A percentile compares a stretch with the other conserved stretches of the same genome.
Evolutionary conservation across 2,329 filamentous ascomycete genomes (phyloP).

Genomic region (Macroventuria anomochaeta): DNA sequence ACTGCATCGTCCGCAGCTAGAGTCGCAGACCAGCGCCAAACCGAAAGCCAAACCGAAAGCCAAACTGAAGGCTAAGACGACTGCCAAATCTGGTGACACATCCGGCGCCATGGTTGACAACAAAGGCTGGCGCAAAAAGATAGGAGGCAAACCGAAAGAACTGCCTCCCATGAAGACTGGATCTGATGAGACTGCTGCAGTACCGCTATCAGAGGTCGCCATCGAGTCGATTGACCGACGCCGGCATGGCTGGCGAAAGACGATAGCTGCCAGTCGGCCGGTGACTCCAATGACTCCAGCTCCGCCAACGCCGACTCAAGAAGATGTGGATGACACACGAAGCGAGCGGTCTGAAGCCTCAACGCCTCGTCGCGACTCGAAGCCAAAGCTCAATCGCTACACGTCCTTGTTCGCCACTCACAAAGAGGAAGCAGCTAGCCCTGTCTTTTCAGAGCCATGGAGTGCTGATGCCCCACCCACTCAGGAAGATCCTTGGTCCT

Average conservation of each 20-base stretch:
- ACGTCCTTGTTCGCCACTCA: constrained; percentile 44
- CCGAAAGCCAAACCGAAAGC: background rate
- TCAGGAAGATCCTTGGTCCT: constrained; percentile 12
- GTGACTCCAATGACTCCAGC: constrained; percentile 25
- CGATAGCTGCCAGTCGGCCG: constrained; percentile 30
- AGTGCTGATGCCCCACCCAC: constrained; percentile 22
- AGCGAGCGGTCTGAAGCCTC: constrained; percentile 41
- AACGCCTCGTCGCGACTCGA: constrained; percentile 43
- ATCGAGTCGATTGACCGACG: constrained; percentile 28
- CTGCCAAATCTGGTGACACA: background rate
- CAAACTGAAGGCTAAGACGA: background rate
- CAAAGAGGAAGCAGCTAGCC: constrained; percentile 27
- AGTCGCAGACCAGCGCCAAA: background rate
- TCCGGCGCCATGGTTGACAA: constrained; percentile 11
- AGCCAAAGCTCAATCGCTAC: constrained; percentile 51
- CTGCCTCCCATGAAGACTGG: constrained; percentile 12
- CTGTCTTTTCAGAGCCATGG: constrained; percentile 41
- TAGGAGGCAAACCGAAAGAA: constrained; percentile 25
- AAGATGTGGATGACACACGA: constrained; percentile 33
- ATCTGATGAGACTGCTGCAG: constrained; percentile 6
- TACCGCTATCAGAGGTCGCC: background rate
- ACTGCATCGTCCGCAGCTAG: background rate
- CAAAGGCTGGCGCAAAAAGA: constrained; percentile 35
- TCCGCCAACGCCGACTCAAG: constrained; percentile 25
- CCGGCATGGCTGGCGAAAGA: constrained; percentile 34